These are phyloP conservation scores for Cordyceps javanica DNA, from an alignment of 2,329 filamentous ascomycete species.

Conservation along the genomic window DNA sequence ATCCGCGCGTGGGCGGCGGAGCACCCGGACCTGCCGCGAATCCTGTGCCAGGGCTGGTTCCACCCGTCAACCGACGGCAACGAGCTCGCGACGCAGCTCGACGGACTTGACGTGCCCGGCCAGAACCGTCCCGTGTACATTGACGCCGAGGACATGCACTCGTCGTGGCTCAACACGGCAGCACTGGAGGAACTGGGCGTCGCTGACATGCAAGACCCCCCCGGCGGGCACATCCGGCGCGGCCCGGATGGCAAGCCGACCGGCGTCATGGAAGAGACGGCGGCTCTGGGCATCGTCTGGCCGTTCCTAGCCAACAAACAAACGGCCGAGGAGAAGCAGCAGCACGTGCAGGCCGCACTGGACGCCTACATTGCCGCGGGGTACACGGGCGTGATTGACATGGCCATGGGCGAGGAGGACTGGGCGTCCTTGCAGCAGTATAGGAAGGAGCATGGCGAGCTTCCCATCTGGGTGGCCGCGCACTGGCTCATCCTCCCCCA, in stretches of 20 bases:
- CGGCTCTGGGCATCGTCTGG: constrained; percentile 41
- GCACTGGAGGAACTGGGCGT: constrained; percentile 40
- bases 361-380: constrained; percentile 38
- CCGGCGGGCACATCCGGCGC: constrained; percentile 38
- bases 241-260: constrained; percentile 36
- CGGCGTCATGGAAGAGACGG: constrained; percentile 40
- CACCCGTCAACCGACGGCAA: constrained; percentile 30
- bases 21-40: constrained; percentile 35
- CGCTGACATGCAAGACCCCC: constrained; percentile 33
- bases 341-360: constrained; percentile 37
- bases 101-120: constrained; percentile 36
- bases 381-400: constrained; percentile 45
- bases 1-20: constrained; percentile 34
- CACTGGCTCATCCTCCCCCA: constrained; percentile 42
- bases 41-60: constrained; percentile 45
- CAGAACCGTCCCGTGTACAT: constrained; percentile 41
- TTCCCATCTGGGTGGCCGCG: constrained; percentile 39
- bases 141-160: constrained; percentile 45
- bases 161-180: constrained; percentile 43
- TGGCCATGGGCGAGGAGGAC: constrained; percentile 46
- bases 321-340: constrained; percentile 34
- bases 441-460: constrained; percentile 21
- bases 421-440: constrained; percentile 38
- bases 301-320: constrained; percentile 36
- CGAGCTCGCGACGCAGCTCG: constrained; percentile 33